Evolutionary conservation across 495 filamentous ascomycete genomes (phyloP).

Genomic region (Poronia punctata): DNA sequence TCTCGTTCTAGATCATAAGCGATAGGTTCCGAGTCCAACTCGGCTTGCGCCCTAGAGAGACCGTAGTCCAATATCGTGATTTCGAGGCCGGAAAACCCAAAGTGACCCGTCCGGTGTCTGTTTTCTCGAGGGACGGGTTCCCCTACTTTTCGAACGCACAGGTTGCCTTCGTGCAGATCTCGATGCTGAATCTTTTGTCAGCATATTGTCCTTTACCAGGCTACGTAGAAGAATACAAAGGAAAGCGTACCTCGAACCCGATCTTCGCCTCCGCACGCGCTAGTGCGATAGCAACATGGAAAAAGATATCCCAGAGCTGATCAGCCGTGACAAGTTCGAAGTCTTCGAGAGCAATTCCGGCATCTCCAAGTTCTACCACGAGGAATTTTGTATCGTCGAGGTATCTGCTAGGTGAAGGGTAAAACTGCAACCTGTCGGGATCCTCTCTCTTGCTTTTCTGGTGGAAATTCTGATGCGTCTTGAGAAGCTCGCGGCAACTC

Average conservation of each 20-base stretch:
- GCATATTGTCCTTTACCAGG: conserved; percentile 8
- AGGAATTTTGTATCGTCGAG: conserved; percentile 65
- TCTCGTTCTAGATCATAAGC: conserved; percentile 48
- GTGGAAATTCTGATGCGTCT: conserved; percentile 58
- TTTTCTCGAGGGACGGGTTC: conserved; percentile 34
- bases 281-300: conserved; percentile 69
- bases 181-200: conserved; percentile 54
- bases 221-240: neutral
- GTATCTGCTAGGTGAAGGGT: conserved; percentile 55
- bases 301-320: conserved; percentile 79
- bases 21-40: conserved; percentile 24
- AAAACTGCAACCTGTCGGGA: conserved; percentile 54
- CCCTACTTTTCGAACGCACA: conserved; percentile 55
- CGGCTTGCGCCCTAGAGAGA: conserved; percentile 56
- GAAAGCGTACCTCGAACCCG: conserved; percentile 58
- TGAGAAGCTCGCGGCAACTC: conserved; percentile 53
- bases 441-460: conserved; percentile 51
- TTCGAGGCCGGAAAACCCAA: conserved; percentile 63
- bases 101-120: conserved; percentile 35
- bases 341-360: conserved; percentile 69
- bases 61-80: conserved; percentile 89
- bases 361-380: conserved; percentile 82
- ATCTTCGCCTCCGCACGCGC: conserved; percentile 66
- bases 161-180: conserved; percentile 81
- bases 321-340: conserved; percentile 45